Evolutionary conservation across 2,329 filamentous ascomycete species (phyloP).

Genomic region (Ophiocordyceps camponoti-floridani): DNA sequence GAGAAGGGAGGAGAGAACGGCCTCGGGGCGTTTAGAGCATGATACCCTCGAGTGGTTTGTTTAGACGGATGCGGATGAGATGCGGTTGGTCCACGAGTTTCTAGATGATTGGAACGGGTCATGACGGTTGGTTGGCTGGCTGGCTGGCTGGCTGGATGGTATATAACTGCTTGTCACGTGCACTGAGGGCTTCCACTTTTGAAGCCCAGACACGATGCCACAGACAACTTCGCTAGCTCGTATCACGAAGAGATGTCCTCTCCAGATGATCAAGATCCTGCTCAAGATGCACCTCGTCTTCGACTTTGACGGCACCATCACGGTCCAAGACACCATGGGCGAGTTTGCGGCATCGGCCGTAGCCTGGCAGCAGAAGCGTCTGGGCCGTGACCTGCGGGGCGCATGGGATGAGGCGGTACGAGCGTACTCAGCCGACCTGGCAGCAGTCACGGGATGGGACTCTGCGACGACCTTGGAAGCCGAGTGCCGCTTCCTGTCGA

Average conservation of each 20-base stretch:
- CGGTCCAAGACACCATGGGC: conserved; percentile 31
- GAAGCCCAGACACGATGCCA: too few relatives aligned
- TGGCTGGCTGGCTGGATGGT: too few relatives aligned
- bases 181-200: not conserved
- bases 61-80: conserved; percentile 5
- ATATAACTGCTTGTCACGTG: not conserved
- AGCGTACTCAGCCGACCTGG: conserved; percentile 26
- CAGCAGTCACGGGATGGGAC: conserved; percentile 6
- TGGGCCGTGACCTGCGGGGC: conserved; percentile 12
- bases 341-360: conserved; percentile 27
- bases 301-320: conserved; percentile 44
- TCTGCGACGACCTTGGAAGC: conserved; percentile 16
- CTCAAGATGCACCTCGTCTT: conserved; percentile 29
- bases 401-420: conserved; percentile 27
- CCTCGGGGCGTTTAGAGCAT: conserved; percentile 6
- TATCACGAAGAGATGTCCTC: too few relatives aligned
- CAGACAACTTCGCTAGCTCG: too few relatives aligned
- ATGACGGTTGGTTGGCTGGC: too few relatives aligned
- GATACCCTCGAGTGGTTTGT: conserved; percentile 7
- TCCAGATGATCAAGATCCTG: too few relatives aligned
- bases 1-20: not conserved
- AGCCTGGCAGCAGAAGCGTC: conserved; percentile 9
- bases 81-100: too few relatives aligned
- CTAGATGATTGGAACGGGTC: too few relatives aligned
- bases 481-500: conserved; percentile 25